Evolutionary conservation across 2,329 filamentous ascomycete species (phyloP), one percentile per base, ranked within the genome.

Genomic region (Paraphaeosphaeria sporulosa): DNA sequence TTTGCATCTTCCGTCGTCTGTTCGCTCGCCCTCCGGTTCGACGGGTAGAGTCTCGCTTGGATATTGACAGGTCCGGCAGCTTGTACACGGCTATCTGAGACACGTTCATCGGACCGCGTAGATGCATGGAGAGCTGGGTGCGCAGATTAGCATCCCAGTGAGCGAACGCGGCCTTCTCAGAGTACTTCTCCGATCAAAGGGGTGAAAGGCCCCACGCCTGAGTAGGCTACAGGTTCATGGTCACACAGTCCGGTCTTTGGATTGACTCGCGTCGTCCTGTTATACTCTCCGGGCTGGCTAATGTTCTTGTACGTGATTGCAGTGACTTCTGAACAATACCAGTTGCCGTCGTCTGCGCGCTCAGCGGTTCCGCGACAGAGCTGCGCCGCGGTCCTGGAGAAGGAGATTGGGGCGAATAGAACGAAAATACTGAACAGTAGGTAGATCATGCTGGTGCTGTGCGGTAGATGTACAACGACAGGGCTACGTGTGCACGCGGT

Each of bases 141-240:
- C 12, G 27, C 15, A n/a, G 3, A 51, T 62, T 49, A 62, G 59
- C 51, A 59, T 32, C 30, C 34, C 13, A 34, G 8, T 21, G 27
- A 21, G 40, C 19, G 19, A 30, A 38, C 15, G 32, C 48, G 38
- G 27, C 40, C 34, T 25, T 17, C 34, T n/a, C 9, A 76, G 15
- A 86, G 77, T 80, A 92, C 90, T 79, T 90, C 90, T 73, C 90
- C 87, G 62, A 90, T 84, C 36, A 92, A 82, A 7, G 91, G 90
- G 30, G 89, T 85, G 54, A 92, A 79, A 43, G 84, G 80, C 15
- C 90, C 90, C 12, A 78, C 81, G 25, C 89, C 89, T 9, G 78
- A 81, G 71, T 88, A 93, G 0, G 75, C 59, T 61, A 84, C 79
- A 17, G 82, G 78, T 40, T 81, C 74, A 63, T 82, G 86, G 7